Evolutionary conservation across 2,329 filamentous ascomycete species (phyloP).

Genomic region (Ophiostoma himal-ulmi): DNA sequence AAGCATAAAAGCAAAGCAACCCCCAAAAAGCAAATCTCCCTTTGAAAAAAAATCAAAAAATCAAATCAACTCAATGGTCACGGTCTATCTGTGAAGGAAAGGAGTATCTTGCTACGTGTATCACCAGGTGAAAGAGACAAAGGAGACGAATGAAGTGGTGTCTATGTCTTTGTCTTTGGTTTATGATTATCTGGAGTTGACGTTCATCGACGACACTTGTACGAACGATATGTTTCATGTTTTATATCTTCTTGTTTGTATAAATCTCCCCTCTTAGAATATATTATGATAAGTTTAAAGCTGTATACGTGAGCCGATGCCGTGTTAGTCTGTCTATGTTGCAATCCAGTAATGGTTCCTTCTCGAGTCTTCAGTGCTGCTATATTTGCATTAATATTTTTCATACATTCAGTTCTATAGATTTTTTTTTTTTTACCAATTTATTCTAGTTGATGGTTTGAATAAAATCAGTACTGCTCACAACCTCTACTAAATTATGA

Average conservation of each 20-base stretch:
- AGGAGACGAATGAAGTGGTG: neutral
- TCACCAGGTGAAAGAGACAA: neutral
- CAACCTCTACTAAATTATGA: too few relatives aligned
- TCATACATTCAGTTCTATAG: too few relatives aligned
- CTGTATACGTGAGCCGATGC: neutral
- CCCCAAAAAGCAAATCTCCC: neutral
- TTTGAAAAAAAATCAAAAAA: slow-evolving; percentile 8
- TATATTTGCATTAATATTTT: too few relatives aligned
- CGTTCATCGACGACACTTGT: slow-evolving; percentile 8
- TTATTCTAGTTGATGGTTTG: too few relatives aligned
- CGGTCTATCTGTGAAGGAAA: slow-evolving; percentile 5
- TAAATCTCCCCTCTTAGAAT: slow-evolving; percentile 8
- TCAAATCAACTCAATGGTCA: neutral
- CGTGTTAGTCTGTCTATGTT: too few relatives aligned
- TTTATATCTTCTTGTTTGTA: slow-evolving; percentile 13
- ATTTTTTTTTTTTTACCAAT: too few relatives aligned
- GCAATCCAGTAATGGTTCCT: too few relatives aligned
- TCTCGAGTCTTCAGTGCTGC: too few relatives aligned
- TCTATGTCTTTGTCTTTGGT: neutral
- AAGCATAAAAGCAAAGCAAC: neutral
- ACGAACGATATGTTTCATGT: slow-evolving; percentile 12
- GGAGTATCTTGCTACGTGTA: neutral
- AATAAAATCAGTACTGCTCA: too few relatives aligned
- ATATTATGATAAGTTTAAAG: neutral
- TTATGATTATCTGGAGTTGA: slow-evolving; percentile 10